Percentiles rank a stretch among this genome's conserved stretches.
Conservation (phyloP, 257 asterid genomes). For the Coffea eugenioides region DNA sequence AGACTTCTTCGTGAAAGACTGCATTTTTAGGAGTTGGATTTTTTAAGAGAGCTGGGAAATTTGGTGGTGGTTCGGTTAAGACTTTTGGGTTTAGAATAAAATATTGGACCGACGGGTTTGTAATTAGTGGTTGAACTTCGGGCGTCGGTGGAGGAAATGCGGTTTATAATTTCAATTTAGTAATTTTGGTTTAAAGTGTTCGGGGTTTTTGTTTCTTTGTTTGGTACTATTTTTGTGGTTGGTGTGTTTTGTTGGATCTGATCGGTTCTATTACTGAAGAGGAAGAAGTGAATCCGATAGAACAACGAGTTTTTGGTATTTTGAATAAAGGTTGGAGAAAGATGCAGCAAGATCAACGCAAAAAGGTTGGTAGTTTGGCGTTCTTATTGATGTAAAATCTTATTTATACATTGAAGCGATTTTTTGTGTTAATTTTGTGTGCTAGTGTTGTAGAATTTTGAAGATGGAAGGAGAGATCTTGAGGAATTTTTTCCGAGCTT, state of each 20-base stretch:
- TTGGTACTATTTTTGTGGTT: too few species aligned
- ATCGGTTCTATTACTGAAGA: conserved; percentile 7
- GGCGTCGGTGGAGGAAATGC: conserved; percentile 15
- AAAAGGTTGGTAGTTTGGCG: conserved; percentile 41
- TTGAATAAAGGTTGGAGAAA: conserved; percentile 16
- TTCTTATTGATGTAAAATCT: too few species aligned
- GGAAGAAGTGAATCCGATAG: neutral
- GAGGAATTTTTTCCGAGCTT: neutral
- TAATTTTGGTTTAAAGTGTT: neutral
- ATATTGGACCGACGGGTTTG: neutral
- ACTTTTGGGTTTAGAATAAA: neutral
- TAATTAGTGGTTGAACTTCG: neutral
- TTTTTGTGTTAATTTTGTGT: neutral
- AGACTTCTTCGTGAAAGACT: neutral
- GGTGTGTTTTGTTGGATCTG: conserved; percentile 9
- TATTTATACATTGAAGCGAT: too few species aligned
- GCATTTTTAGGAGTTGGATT: neutral
- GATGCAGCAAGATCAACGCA: conserved; percentile 73
- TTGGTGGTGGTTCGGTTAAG: neutral
- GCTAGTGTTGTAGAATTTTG: neutral
- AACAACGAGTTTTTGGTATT: neutral
- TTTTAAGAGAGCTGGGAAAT: neutral
- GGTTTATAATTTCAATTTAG: neutral
- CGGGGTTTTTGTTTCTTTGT: neutral
- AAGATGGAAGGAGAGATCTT: neutral